Conservation (phyloP, 441 rosid genomes). For the Breynia disticha region DNA sequence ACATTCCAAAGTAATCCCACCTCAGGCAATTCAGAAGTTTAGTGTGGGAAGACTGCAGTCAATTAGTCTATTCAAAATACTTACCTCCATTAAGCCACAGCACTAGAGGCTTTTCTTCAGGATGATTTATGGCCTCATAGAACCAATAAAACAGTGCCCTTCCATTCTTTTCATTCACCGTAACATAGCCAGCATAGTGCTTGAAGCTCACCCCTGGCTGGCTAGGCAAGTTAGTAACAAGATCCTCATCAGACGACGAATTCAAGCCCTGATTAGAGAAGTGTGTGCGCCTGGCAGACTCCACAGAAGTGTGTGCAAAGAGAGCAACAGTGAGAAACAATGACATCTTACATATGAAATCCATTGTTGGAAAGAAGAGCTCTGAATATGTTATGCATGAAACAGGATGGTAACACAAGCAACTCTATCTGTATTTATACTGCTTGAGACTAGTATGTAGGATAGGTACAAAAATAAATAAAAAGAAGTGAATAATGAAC, state of each 20-base stretch:
- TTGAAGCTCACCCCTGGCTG: slow-evolving; percentile 36
- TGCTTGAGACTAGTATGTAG: slow-evolving; percentile 5
- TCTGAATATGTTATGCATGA: slow-evolving; percentile 1
- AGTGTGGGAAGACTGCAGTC: neutral
- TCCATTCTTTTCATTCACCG: slow-evolving; percentile 27
- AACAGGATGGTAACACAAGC: slow-evolving; percentile 19
- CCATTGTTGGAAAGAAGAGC: slow-evolving; percentile 15
- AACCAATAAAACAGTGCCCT: slow-evolving; percentile 36
- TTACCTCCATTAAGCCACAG: slow-evolving; percentile 47
- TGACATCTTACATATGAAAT: slow-evolving; percentile 4
- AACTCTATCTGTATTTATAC: slow-evolving; percentile 42
- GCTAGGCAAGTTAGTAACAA: slow-evolving; percentile 44
- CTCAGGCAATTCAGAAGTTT: neutral
- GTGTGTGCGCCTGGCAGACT: slow-evolving; percentile 23
- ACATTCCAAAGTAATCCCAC: neutral
- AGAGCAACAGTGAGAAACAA: slow-evolving; percentile 13
- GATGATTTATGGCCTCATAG: slow-evolving; percentile 30
- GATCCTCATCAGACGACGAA: slow-evolving; percentile 24
- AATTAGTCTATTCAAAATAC: slow-evolving; percentile 4
- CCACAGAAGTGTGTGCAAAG: slow-evolving; percentile 11
- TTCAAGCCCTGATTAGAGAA: slow-evolving; percentile 17
- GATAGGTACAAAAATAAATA: slow-evolving; percentile 7
- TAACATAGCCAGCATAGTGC: slow-evolving; percentile 36
- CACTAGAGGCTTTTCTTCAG: slow-evolving; percentile 28
- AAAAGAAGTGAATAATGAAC: no score